Evolutionary conservation across 192 early-diverging fungal species (phyloP).

Genomic region (Geranomyces michiganensis): DNA sequence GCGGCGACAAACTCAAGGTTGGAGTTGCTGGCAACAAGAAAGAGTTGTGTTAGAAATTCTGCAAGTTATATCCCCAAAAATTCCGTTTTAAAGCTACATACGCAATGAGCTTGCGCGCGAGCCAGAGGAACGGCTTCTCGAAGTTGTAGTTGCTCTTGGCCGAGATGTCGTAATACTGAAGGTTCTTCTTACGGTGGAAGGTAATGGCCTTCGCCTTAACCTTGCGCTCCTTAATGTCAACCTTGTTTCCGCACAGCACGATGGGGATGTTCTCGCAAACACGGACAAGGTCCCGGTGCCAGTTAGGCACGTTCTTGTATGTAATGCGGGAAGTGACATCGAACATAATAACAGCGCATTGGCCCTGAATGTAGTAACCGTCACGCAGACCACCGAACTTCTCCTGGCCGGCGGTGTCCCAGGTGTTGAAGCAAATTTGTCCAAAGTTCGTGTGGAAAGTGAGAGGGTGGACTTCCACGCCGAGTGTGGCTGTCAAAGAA

Average conservation of each 20-base stretch:
- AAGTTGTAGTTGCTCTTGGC: slow-evolving; percentile 99
- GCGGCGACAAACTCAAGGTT: slow-evolving; percentile 97
- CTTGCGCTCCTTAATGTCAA: slow-evolving; percentile 99
- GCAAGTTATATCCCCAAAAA: too few relatives aligned
- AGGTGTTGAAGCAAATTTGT: slow-evolving; percentile 96
- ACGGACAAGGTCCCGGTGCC: slow-evolving; percentile 99
- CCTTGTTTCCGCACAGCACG: slow-evolving; percentile 99
- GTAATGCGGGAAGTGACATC: slow-evolving; percentile 99
- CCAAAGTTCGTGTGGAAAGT: slow-evolving; percentile 98
- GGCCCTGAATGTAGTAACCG: slow-evolving; percentile 91
- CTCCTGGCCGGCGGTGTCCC: slow-evolving; percentile 98
- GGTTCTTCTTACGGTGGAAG: slow-evolving; percentile 99
- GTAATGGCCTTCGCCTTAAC: slow-evolving; percentile 99
- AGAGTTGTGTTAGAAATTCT: neutral
- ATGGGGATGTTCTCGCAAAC: slow-evolving; percentile 99
- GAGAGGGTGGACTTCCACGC: slow-evolving; percentile 99
- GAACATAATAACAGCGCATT: slow-evolving; percentile 99
- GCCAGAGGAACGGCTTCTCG: slow-evolving; percentile 99
- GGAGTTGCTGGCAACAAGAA: slow-evolving; percentile 65
- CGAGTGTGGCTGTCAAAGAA: slow-evolving; percentile 82
- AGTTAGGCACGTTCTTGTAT: slow-evolving; percentile 99
- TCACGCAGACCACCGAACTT: slow-evolving; percentile 99
- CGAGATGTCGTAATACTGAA: slow-evolving; percentile 99
- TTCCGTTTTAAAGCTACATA: slow-evolving; percentile 27
- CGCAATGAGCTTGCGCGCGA: slow-evolving; percentile 94